These are phyloP conservation scores for Ganoderma lucidum DNA, from an alignment of 1,284 basidiomycete species.

Conservation along the genomic window DNA sequence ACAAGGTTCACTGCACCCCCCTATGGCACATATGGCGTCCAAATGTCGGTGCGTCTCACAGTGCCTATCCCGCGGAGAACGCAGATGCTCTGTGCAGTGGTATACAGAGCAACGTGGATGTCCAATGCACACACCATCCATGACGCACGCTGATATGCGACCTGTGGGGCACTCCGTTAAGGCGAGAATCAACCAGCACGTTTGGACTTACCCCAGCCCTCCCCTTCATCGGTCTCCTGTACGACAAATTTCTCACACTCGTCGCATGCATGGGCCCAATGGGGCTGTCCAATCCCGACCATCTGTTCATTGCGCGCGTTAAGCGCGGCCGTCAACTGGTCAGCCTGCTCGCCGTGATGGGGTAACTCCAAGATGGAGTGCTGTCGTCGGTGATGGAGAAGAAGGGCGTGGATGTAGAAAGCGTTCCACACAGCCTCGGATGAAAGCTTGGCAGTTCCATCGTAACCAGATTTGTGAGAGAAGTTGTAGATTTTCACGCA, in stretches of 20 bases:
- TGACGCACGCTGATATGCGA: slow-evolving; percentile 34
- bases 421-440: not conserved
- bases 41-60: not conserved
- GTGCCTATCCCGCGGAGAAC: slow-evolving; percentile 27
- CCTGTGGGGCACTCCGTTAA: not conserved
- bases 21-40: not conserved
- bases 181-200: accelerated
- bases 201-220: not conserved
- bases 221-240: too few relatives aligned
- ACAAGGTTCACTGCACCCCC: not conserved
- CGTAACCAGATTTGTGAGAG: too few relatives aligned
- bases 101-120: slow-evolving; percentile 42
- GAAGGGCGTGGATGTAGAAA: slow-evolving; percentile 5
- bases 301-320: not conserved
- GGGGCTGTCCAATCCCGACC: not conserved
- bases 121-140: slow-evolving; percentile 43
- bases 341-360: not conserved
- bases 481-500: not conserved
- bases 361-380: not conserved
- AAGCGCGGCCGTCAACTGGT: not conserved
- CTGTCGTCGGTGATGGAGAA: not conserved
- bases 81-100: slow-evolving; percentile 32
- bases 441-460: not conserved
- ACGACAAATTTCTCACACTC: slow-evolving; percentile 15
- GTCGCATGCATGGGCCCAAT: slow-evolving; percentile 36